Evolutionary conservation across 2,329 filamentous ascomycete genomes (phyloP), one percentile per base, ranked within the genome.

Genomic region (Aspergillus glaucus): DNA sequence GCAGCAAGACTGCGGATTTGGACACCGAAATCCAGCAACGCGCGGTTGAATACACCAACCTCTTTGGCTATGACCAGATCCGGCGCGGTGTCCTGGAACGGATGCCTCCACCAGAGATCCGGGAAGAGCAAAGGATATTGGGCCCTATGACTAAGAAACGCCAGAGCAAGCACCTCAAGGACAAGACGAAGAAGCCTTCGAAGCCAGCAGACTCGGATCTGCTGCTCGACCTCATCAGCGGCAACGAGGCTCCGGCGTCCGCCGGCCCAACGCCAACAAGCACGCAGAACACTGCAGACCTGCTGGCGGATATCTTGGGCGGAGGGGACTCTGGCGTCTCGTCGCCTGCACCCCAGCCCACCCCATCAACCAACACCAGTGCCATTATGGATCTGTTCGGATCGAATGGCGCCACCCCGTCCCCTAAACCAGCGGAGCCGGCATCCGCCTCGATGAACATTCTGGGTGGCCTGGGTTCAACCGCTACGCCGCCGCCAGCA

Each of bases 61-160:
- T 98, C n/a, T 97, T 98, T 62, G 81, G 82, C 0, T 89, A 89
- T 61, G 91, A 98, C 58, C 78, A 89, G 51, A 87, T 98, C 49
- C 84, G 92, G 47, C 81, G 81, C 51, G 93, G 93, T 50, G 93
- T 98, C 2, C 75, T 98, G 9, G 93, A 98, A 72, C 94, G 93
- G 68, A 98, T 98, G 94, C 93, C 93, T 6, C 82, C 93, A 1
- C 93, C 93, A 7, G 92, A 97, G 68, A 97, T 98, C 62, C 89
- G 92, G 57, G 93, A 98, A 66, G 89, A 95, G 67, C 92, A 93
- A 47, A 80, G 92, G 51, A 91, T 96, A 3, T 77, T 98, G 15
- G 91, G 91, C 40, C 87, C 92, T 61, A 85, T 89, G 1, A 81
- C 85, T 60, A 77, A 79, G 55, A 85, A 81, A 67, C 83, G 85